Conservation (phyloP, 441 rosid species). For the Isatis lusitanica region DNA sequence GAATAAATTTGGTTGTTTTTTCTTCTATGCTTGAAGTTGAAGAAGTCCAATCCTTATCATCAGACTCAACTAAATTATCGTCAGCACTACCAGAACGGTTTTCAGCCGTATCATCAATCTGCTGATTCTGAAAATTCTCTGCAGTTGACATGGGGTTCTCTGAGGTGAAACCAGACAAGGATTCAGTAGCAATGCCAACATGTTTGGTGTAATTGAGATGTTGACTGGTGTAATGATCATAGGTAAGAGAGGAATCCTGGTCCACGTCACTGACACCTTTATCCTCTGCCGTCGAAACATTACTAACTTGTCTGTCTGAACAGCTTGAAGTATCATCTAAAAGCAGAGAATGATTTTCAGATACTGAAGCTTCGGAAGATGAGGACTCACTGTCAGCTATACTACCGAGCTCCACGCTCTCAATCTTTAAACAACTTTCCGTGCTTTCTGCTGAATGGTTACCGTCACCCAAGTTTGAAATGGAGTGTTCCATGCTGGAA, state of each 20-base stretch:
- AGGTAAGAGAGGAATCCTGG: conserved; percentile 26
- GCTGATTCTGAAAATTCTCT: conserved; percentile 37
- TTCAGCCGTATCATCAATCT: conserved; percentile 27
- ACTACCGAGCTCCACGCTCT: conserved; percentile 33
- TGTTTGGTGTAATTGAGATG: conserved; percentile 24
- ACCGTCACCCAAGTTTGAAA: conserved; percentile 3
- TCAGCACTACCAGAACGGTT: conserved; percentile 25
- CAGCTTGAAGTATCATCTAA: conserved; percentile 31
- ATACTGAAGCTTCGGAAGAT: conserved; percentile 14
- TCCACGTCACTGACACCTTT: conserved; percentile 25
- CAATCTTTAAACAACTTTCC: conserved; percentile 28
- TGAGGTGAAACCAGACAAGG: conserved; percentile 27
- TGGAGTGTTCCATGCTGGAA: not conserved
- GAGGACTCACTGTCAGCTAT: conserved; percentile 20
- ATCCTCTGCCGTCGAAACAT: conserved; percentile 37
- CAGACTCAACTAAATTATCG: conserved; percentile 25
- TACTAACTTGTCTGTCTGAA: conserved; percentile 23
- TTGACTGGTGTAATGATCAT: conserved; percentile 28
- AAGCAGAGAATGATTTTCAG: not conserved
- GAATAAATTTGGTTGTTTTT: conserved; percentile 61
- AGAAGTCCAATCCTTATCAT: conserved; percentile 27
- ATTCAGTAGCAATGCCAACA: conserved; percentile 28
- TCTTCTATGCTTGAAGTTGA: conserved; percentile 51
- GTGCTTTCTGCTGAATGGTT: conserved; percentile 15
- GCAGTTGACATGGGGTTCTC: conserved; percentile 15